Conservation (phyloP, 768 basidiomycete species). For the Lactarius trivialis region DNA sequence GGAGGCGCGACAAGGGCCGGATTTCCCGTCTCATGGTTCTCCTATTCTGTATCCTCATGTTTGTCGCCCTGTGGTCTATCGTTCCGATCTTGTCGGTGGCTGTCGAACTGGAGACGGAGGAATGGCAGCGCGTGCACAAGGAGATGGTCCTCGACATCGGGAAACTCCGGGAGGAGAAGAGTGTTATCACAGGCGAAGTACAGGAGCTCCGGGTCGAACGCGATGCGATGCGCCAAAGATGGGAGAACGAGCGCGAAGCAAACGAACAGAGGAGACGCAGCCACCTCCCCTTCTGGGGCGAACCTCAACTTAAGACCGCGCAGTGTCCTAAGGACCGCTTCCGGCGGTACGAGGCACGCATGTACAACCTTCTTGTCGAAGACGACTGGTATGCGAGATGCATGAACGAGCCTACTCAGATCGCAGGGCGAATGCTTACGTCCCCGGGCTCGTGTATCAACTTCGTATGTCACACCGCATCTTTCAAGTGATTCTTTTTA, state of each 20-base stretch:
- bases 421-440: constrained; percentile 1
- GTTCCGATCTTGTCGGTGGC: constrained; percentile 1
- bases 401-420: constrained; percentile 1
- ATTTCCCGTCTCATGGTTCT: not conserved
- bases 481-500: not conserved
- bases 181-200: not conserved
- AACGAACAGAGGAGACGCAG: constrained; percentile 18
- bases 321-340: constrained; percentile 11
- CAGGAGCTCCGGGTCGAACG: constrained; percentile 14
- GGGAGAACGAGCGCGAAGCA: constrained; percentile 18
- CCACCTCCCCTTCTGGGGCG: constrained; percentile 17
- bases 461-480: constrained; percentile 1
- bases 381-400: constrained; percentile 27
- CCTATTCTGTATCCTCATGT: not conserved
- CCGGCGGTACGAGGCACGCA: constrained; percentile 21
- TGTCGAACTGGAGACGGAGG: not conserved
- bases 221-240: constrained; percentile 7
- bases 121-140: constrained; percentile 5
- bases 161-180: not conserved
- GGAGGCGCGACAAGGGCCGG: not conserved
- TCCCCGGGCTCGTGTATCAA: constrained; percentile 2
- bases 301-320: constrained; percentile 4
- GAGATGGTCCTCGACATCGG: constrained; percentile 1
- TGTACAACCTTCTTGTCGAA: constrained; percentile 23
- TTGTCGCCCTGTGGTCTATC: not conserved